Evolutionary conservation across 148 eudicot genomes (phyloP), one percentile per base, ranked within the genome.

Genomic region (Diospyros lotus): DNA sequence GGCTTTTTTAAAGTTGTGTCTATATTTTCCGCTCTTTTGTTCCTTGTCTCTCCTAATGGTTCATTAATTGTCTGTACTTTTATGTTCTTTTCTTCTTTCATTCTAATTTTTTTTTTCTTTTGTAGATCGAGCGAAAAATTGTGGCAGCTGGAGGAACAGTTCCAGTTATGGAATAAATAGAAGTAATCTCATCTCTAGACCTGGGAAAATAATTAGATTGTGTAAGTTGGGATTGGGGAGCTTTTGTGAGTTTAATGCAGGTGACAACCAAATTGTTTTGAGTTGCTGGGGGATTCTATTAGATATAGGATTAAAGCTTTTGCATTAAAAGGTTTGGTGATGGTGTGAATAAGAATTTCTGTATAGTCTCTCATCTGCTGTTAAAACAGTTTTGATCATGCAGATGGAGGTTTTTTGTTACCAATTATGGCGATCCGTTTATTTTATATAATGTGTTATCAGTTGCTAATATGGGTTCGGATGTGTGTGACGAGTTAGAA

Each of bases 61-160:
- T 28, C 6, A 45, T 72, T 56, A 58, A 7, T 28, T 72, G 12
- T 60, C 15, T 45, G 1, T 66, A 2, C 58, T 43, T 58, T 9
- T 60, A 5, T 44, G 0, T 46, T 45, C 9, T 66, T 1, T 6
- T 66, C 39, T 28, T 28, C 28, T 28, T 28, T 28, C 28, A 0
- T 45, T 9, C 58, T 68, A 17, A 15, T 15, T 28, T 1, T 8
- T 71, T 70, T 52, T 52, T 8, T 13, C 17, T 39, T 8, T 71
- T 67, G 53, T 65, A 87, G 90, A 75, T 87, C 77, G 87, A 84
- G 72, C 81, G 69, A 52, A 76, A 84, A 52, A 87, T 87, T 53
- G 13, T 76, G 76, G 79, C 73, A 9, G 73, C 66, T 45, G 90
- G 87, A n/a, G 87, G 87, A 15, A 69, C 69, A 46, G 68, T 78